Conservation (phyloP, 2,329 filamentous ascomycete species). For the Bretziella fagacearum region DNA sequence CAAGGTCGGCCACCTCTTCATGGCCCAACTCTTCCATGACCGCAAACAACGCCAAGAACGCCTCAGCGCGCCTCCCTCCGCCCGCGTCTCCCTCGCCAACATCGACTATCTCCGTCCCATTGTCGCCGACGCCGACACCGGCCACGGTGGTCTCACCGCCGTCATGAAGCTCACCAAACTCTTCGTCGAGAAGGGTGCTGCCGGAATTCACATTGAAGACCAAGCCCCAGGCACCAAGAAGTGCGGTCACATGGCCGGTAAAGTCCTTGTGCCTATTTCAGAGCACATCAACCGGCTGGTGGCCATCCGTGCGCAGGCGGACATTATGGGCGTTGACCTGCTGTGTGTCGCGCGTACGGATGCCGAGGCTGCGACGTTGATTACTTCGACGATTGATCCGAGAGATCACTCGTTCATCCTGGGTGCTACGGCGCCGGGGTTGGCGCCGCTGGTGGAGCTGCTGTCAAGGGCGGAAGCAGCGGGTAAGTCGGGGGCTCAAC, state of each 20-base stretch:
- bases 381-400: constrained; percentile 89
- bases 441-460: constrained; percentile 75
- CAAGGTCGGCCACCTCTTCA: constrained; percentile 94
- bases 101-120: constrained; percentile 92
- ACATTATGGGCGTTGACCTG: constrained; percentile 91
- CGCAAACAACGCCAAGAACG: constrained; percentile 96
- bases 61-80: constrained; percentile 52
- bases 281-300: constrained; percentile 98
- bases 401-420: constrained; percentile 91
- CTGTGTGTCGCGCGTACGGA: constrained; percentile 87
- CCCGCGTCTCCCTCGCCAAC: constrained; percentile 59
- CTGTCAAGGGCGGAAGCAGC: constrained; percentile 72
- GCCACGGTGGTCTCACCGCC: constrained; percentile 91
- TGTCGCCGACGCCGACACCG: constrained; percentile 91
- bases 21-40: constrained; percentile 98
- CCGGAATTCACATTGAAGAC: constrained; percentile 97
- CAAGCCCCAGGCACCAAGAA: constrained; percentile 98
- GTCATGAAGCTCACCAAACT: constrained; percentile 99
- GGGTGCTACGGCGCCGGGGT: constrained; percentile 67
- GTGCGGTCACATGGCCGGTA: constrained; percentile 98
- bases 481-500: constrained; percentile 62
- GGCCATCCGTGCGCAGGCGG: constrained; percentile 89
- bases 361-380: constrained; percentile 91
- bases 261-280: constrained; percentile 88
- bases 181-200: constrained; percentile 89